phyloP scores from a whole-genome alignment of 345 rosid species.

The Ceriops decandra region DNA sequence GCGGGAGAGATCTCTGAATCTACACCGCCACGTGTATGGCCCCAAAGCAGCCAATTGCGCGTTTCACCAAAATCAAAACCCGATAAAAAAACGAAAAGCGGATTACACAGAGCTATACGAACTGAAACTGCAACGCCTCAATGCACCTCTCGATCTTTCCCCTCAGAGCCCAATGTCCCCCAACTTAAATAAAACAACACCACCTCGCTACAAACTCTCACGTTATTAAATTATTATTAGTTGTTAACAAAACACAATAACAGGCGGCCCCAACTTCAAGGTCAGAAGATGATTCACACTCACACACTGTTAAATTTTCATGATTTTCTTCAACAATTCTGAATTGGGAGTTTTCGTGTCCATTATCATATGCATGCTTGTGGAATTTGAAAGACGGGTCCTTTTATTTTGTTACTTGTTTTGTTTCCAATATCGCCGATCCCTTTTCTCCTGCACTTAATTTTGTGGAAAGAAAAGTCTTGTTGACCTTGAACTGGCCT shows the following conservation, averaged over 20 bases:
- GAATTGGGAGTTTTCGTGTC: no score
- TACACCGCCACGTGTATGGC: slow-evolving; percentile 2
- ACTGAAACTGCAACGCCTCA: slow-evolving; percentile 29
- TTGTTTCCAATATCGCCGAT: background rate
- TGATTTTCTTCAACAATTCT: no score
- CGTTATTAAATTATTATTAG: no score
- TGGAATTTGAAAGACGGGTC: no score
- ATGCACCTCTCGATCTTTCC: slow-evolving; percentile 30
- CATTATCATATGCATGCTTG: no score
- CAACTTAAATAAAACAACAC: background rate
- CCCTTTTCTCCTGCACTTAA: background rate
- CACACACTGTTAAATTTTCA: no score
- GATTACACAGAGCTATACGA: no score
- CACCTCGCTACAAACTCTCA: background rate
- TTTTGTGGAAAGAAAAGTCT: background rate
- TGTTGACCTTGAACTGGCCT: no score
- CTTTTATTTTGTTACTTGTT: background rate
- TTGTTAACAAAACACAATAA: no score
- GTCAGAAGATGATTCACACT: no score
- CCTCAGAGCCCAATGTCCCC: slow-evolving; percentile 1
- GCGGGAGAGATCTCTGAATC: slow-evolving; percentile 5
- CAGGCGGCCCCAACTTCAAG: no score
- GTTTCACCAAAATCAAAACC: background rate
- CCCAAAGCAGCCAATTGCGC: background rate
- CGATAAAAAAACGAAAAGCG: background rate